Percentiles rank a stretch among this genome's conserved stretches.
Evolutionary conservation across 495 filamentous ascomycete genomes (phyloP).

Genomic region (Podospora tetraspora): DNA sequence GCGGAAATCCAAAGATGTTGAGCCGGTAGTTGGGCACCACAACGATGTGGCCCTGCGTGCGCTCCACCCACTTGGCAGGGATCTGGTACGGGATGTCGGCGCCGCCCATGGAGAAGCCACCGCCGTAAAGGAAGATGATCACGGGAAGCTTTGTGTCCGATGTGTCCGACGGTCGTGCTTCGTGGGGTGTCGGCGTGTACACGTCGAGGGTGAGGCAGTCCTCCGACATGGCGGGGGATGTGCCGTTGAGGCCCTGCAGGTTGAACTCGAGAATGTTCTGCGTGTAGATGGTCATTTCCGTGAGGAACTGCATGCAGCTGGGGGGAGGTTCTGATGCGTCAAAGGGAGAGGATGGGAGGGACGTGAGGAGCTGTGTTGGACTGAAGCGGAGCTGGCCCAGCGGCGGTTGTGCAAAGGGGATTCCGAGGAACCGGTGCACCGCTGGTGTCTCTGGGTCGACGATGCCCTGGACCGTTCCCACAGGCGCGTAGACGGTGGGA

Average conservation of each 20-base stretch:
- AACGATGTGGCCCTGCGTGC: constrained; percentile 50
- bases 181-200: constrained; percentile 32
- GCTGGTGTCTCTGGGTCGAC: constrained; percentile 8
- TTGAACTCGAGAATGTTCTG: constrained; percentile 23
- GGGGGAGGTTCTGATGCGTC: constrained; percentile 18
- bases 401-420: constrained; percentile 51
- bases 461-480: constrained; percentile 16
- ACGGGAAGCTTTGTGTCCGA: constrained; percentile 23
- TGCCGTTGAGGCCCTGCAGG: constrained; percentile 19
- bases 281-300: constrained; percentile 16
- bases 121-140: constrained; percentile 32
- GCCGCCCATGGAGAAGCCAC: constrained; percentile 25
- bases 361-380: constrained; percentile 18
- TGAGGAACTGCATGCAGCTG: constrained; percentile 23
- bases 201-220: constrained; percentile 56
- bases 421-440: constrained; percentile 46
- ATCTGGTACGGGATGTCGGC: constrained; percentile 23
- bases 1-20: constrained; percentile 60
- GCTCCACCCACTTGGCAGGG: constrained; percentile 39
- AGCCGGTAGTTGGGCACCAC: constrained; percentile 62
- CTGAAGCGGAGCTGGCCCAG: constrained; percentile 44
- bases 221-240: constrained; percentile 31
- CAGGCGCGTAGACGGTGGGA: constrained; percentile 9
- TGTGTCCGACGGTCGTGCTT: background rate
- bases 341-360: constrained; percentile 11